Evolutionary conservation across 2,329 filamentous ascomycete species (phyloP).

Genomic region (Aspergillus oerlinghausenensis): DNA sequence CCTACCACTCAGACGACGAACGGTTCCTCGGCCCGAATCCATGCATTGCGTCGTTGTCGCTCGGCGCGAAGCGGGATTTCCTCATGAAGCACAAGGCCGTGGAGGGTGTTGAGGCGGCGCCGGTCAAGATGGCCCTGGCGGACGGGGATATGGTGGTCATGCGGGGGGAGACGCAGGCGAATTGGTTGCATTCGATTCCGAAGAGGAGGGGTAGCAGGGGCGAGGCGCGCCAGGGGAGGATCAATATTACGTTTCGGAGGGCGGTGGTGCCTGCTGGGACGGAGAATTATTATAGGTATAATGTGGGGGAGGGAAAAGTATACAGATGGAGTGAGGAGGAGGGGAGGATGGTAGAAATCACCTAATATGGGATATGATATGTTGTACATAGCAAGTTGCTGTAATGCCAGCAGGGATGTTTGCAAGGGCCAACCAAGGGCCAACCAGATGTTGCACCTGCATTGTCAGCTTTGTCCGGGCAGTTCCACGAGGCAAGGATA

Average conservation of each 20-base stretch:
- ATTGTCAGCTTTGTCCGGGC: too few relatives aligned
- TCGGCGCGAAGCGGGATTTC: conserved; percentile 70
- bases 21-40: conserved; percentile 66
- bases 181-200: conserved; percentile 74
- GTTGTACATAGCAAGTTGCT: too few relatives aligned
- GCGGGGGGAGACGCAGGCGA: conserved; percentile 67
- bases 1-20: conserved; percentile 78
- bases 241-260: conserved; percentile 74
- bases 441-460: too few relatives aligned
- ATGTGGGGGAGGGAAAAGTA: conserved; percentile 66
- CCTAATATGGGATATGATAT: background rate
- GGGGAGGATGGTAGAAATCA: conserved; percentile 15
- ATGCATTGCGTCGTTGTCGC: conserved; percentile 68
- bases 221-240: conserved; percentile 59
- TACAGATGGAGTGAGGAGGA: conserved; percentile 60
- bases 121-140: conserved; percentile 51
- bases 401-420: too few relatives aligned
- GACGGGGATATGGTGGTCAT: conserved; percentile 78
- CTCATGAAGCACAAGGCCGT: conserved; percentile 72
- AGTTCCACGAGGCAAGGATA: too few relatives aligned
- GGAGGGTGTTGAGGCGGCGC: conserved; percentile 30
- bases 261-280: conserved; percentile 69
- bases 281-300: conserved; percentile 81
- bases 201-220: conserved; percentile 58
- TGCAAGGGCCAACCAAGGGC: too few relatives aligned